These are phyloP conservation scores for Nidula niveotomentosa DNA, from an alignment of 1,284 basidiomycete genomes.

Conservation along the genomic window DNA sequence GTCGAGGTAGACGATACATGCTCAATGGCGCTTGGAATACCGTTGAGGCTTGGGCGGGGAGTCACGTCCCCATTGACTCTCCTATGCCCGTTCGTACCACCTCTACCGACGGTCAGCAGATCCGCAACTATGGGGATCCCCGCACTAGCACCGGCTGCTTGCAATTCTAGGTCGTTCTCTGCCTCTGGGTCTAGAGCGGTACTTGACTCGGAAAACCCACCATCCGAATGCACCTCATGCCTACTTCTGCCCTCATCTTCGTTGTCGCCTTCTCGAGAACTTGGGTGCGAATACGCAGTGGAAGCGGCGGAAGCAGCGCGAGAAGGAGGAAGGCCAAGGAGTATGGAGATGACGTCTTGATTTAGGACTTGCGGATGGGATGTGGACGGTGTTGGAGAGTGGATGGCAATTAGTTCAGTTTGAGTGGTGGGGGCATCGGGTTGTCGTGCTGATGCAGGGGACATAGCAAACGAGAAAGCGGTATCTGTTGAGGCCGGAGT, in stretches of 20 bases:
- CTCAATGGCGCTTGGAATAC: conserved; percentile 13
- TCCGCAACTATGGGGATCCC: conserved; percentile 18
- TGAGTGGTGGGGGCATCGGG: conserved; percentile 8
- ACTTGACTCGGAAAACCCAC: conserved; percentile 38
- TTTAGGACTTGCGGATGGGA: conserved; percentile 54
- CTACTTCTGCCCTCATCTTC: conserved; percentile 49
- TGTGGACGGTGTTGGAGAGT: conserved; percentile 31
- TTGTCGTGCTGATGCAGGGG: neutral
- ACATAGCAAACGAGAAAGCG: neutral
- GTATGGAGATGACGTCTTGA: conserved; percentile 60
- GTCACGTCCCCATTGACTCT: conserved; percentile 33
- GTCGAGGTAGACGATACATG: conserved; percentile 21
- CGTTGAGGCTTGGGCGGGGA: conserved; percentile 14
- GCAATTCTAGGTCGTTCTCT: conserved; percentile 23
- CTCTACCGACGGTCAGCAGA: neutral
- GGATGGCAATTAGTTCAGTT: conserved; percentile 14
- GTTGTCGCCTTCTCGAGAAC: conserved; percentile 60
- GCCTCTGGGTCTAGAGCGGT: conserved; percentile 39
- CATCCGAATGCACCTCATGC: conserved; percentile 19
- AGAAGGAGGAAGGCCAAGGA: conserved; percentile 51
- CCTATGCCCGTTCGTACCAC: conserved; percentile 9
- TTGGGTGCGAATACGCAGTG: conserved; percentile 38
- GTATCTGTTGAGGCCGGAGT: neutral
- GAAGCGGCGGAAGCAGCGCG: conserved; percentile 53
- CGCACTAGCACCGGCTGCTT: conserved; percentile 26